Evolutionary conservation across 495 filamentous ascomycete genomes (phyloP).

Genomic region (Aspergillus wentii): DNA sequence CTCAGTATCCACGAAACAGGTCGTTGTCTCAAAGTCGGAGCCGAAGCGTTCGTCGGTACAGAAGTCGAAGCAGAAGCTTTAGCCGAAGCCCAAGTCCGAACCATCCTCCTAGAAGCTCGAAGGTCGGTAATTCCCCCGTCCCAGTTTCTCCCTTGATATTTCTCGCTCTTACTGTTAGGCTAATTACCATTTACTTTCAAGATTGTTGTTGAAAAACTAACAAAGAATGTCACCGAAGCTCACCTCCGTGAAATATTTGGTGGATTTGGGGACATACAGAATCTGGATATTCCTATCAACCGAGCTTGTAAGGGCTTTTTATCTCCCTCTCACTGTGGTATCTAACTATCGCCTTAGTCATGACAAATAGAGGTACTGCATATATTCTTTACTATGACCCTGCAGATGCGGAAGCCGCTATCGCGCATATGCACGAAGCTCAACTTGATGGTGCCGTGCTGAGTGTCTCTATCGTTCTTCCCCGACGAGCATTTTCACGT

Average conservation of each 20-base stretch:
- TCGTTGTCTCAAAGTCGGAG: slow-evolving; percentile 36
- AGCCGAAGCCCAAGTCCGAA: slow-evolving; percentile 44
- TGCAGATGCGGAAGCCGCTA: slow-evolving; percentile 78
- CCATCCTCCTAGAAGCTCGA: slow-evolving; percentile 50
- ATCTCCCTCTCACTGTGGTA: not conserved
- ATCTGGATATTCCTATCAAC: slow-evolving; percentile 86
- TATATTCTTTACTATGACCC: slow-evolving; percentile 83
- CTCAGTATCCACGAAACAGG: slow-evolving; percentile 42
- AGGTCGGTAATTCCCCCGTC: slow-evolving; percentile 32
- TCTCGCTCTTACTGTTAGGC: slow-evolving; percentile 9
- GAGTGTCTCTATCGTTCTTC: slow-evolving; percentile 90
- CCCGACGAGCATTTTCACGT: slow-evolving; percentile 59
- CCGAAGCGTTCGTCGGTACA: slow-evolving; percentile 29
- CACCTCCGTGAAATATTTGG: slow-evolving; percentile 93
- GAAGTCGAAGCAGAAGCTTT: slow-evolving; percentile 42
- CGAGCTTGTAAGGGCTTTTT: slow-evolving; percentile 61
- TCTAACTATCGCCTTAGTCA: slow-evolving; percentile 49
- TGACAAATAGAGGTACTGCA: slow-evolving; percentile 87
- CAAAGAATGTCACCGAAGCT: slow-evolving; percentile 86
- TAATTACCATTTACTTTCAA: too few species aligned
- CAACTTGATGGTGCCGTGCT: slow-evolving; percentile 86
- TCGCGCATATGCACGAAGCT: slow-evolving; percentile 97
- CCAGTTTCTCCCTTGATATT: not conserved
- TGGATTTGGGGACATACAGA: slow-evolving; percentile 77
- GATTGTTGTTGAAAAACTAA: slow-evolving; percentile 95